A percentile compares a stretch with the other conserved stretches of the same genome.
phyloP scores from a whole-genome alignment of 192 early-diverging fungal species.

The Rhizophagus sp. region DNA sequence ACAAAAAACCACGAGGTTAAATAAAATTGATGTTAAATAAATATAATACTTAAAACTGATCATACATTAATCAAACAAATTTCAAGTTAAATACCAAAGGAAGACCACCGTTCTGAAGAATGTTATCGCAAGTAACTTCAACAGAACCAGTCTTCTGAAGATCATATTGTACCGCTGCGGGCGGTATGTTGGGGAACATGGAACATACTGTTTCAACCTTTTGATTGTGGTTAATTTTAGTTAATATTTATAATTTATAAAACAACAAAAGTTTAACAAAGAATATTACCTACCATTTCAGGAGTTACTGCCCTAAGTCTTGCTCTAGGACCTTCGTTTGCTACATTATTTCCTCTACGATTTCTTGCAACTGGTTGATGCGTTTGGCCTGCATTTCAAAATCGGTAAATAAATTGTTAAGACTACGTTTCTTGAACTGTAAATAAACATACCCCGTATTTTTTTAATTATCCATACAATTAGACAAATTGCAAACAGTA shows the following conservation, averaged over 20 bases:
- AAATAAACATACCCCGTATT: background rate
- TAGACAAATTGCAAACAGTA: background rate
- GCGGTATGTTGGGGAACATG: conserved; percentile 84
- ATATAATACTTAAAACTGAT: conserved; percentile 4
- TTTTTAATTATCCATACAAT: background rate
- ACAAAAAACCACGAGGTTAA: background rate
- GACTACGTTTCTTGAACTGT: background rate
- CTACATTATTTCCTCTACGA: conserved; percentile 9
- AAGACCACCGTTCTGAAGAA: conserved; percentile 63
- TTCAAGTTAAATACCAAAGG: conserved; percentile 51
- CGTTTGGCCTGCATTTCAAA: background rate
- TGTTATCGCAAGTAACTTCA: conserved; percentile 79
- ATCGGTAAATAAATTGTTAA: background rate
- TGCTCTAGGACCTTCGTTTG: background rate
- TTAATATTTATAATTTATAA: background rate
- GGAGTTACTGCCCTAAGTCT: conserved; percentile 18
- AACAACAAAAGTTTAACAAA: conserved; percentile 3
- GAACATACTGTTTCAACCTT: conserved; percentile 69
- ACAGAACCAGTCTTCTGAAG: conserved; percentile 82
- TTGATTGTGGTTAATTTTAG: background rate
- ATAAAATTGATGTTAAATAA: conserved; percentile 6
- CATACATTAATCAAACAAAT: background rate
- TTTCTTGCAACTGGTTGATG: background rate
- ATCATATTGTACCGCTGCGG: conserved; percentile 72
- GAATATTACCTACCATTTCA: conserved; percentile 1